Evolutionary conservation across 352 stramenopile genomes (phyloP).

Genomic region (Elongisporangium anandrum): DNA sequence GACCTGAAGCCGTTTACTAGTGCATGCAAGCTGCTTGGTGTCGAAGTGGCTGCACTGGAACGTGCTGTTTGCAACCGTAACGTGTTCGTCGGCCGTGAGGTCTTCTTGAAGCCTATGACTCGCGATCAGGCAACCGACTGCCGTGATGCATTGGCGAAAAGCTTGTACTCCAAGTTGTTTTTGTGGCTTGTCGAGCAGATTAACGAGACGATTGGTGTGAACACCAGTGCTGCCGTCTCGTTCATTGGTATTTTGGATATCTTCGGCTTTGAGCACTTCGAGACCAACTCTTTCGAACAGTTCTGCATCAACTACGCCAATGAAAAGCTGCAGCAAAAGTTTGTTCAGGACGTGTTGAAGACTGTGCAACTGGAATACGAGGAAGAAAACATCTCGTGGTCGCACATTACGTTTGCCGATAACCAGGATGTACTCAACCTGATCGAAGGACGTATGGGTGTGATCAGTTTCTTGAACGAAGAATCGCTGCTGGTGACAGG

Average conservation of each 20-base stretch:
- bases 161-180: slow-evolving; percentile 94
- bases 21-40: slow-evolving; percentile 54
- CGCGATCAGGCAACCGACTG: slow-evolving; percentile 76
- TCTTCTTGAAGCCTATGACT: slow-evolving; percentile 81
- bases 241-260: slow-evolving; percentile 94
- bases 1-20: slow-evolving; percentile 52
- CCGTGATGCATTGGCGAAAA: slow-evolving; percentile 94
- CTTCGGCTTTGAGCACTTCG: slow-evolving; percentile 92
- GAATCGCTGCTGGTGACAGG: slow-evolving; percentile 82
- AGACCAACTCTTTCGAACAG: slow-evolving; percentile 90
- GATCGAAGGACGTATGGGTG: slow-evolving; percentile 84
- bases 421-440: slow-evolving; percentile 90
- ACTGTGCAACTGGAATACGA: slow-evolving; percentile 89
- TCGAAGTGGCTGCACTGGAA: slow-evolving; percentile 52
- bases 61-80: slow-evolving; percentile 74
- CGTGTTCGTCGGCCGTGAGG: slow-evolving; percentile 78
- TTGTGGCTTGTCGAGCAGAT: slow-evolving; percentile 94
- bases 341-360: slow-evolving; percentile 91
- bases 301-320: slow-evolving; percentile 94
- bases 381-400: slow-evolving; percentile 90
- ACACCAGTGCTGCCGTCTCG: slow-evolving; percentile 32
- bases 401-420: slow-evolving; percentile 86
- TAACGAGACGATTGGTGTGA: slow-evolving; percentile 87
- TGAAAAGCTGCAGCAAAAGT: slow-evolving; percentile 90
- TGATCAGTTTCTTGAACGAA: slow-evolving; percentile 90